Evolutionary conservation across 371 early-diverging fungal species (phyloP).

Genomic region (Rhizopus stolonifer): DNA sequence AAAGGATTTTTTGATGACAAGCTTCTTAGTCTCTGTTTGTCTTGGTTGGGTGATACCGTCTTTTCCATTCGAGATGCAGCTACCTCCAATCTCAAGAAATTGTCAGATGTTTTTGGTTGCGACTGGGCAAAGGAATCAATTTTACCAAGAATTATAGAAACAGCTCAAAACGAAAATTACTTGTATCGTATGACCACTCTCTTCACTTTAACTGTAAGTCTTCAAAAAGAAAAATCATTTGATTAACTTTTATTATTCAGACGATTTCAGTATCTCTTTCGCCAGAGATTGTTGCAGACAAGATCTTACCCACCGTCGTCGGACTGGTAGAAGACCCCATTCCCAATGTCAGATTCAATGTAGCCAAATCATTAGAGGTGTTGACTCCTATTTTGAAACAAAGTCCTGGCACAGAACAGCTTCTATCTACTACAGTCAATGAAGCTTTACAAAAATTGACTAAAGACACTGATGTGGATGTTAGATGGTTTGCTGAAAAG

Average conservation of each 20-base stretch:
- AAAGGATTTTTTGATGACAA: slow-evolving; percentile 96
- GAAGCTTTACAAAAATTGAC: slow-evolving; percentile 79
- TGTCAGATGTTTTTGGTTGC: slow-evolving; percentile 95
- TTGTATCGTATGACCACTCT: slow-evolving; percentile 96
- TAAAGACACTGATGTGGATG: slow-evolving; percentile 91
- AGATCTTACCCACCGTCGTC: slow-evolving; percentile 84
- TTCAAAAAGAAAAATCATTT: neutral
- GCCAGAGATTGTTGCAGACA: slow-evolving; percentile 86
- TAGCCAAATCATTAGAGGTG: slow-evolving; percentile 90
- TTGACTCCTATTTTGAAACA: slow-evolving; percentile 78
- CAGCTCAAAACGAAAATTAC: slow-evolving; percentile 88
- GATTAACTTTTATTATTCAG: slow-evolving; percentile 35
- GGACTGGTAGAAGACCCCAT: slow-evolving; percentile 89
- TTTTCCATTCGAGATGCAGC: slow-evolving; percentile 97
- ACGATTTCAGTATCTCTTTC: slow-evolving; percentile 84
- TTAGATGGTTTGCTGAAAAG: slow-evolving; percentile 87
- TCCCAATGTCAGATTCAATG: slow-evolving; percentile 99
- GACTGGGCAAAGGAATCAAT: slow-evolving; percentile 94
- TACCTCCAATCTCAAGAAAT: slow-evolving; percentile 84
- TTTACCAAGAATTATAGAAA: slow-evolving; percentile 88
- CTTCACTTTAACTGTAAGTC: slow-evolving; percentile 85
- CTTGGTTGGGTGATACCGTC: slow-evolving; percentile 98
- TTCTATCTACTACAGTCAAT: slow-evolving; percentile 70
- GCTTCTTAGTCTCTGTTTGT: slow-evolving; percentile 89
- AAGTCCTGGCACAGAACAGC: slow-evolving; percentile 54